Conservation (phyloP, 257 asterid genomes). For the Solanum bulbocastanum region DNA sequence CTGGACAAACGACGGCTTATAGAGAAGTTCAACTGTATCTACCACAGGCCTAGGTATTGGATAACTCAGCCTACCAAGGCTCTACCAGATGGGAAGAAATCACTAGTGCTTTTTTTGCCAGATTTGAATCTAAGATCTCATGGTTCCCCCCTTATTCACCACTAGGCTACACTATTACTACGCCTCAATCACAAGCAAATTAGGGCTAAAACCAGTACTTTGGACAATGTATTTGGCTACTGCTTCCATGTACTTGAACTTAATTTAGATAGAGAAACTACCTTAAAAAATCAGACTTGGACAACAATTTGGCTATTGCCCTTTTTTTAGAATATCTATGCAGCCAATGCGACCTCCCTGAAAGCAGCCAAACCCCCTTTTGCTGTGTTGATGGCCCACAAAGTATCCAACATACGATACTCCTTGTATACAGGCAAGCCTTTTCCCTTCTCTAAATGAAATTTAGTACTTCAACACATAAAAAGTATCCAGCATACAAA, state of each 20-base stretch:
- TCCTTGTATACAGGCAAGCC: background rate
- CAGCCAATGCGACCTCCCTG: background rate
- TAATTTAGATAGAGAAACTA: background rate
- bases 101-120: background rate
- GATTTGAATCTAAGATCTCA: background rate
- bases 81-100: background rate
- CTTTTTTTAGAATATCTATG: background rate
- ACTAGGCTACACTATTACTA: background rate
- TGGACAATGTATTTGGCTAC: background rate
- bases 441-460: background rate
- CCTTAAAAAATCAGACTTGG: background rate
- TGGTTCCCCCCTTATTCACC: background rate
- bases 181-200: background rate
- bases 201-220: background rate
- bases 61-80: background rate
- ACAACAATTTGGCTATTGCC: background rate
- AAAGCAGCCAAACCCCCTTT: background rate
- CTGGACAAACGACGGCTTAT: background rate
- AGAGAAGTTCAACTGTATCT: background rate
- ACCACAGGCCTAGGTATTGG: background rate
- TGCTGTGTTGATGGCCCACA: background rate
- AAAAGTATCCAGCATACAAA: background rate
- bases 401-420: background rate
- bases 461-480: background rate
- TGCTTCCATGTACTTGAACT: background rate